Evolutionary conservation across 2,329 filamentous ascomycete species (phyloP).

Genomic region (Phialemoniopsis sp.): DNA sequence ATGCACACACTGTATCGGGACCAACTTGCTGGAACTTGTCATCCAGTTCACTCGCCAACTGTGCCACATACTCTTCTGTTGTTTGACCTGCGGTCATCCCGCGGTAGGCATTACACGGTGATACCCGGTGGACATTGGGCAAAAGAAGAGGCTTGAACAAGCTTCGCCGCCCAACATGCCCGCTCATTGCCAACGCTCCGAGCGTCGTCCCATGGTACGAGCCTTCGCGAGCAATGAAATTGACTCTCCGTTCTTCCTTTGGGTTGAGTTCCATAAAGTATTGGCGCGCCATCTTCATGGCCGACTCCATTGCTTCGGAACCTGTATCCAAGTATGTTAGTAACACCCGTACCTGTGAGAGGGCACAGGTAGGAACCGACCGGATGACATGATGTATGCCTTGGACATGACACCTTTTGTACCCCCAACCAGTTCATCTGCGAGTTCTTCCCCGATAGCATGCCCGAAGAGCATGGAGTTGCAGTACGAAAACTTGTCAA

Average conservation of each 20-base stretch:
- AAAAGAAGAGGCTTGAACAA: slow-evolving; percentile 47
- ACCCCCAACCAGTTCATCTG: slow-evolving; percentile 19
- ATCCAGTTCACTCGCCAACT: slow-evolving; percentile 51
- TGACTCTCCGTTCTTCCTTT: slow-evolving; percentile 36
- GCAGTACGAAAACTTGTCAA: slow-evolving; percentile 19
- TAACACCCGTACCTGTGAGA: no score
- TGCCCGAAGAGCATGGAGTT: slow-evolving; percentile 18
- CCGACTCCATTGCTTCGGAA: slow-evolving; percentile 54
- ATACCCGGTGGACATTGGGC: slow-evolving; percentile 43
- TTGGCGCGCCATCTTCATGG: slow-evolving; percentile 55
- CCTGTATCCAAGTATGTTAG: slow-evolving; percentile 32
- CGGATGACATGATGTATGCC: slow-evolving; percentile 12
- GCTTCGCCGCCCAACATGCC: slow-evolving; percentile 45
- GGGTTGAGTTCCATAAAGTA: slow-evolving; percentile 49
- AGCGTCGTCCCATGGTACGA: slow-evolving; percentile 60
- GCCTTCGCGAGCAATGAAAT: slow-evolving; percentile 52
- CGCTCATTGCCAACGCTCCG: slow-evolving; percentile 46
- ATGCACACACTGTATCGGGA: slow-evolving; percentile 50
- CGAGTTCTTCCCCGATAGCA: slow-evolving; percentile 37
- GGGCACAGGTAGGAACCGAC: slow-evolving; percentile 3
- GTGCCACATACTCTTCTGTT: slow-evolving; percentile 42
- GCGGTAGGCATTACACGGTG: slow-evolving; percentile 54
- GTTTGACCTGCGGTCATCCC: slow-evolving; percentile 37
- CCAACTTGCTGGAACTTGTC: slow-evolving; percentile 50
- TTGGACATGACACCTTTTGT: slow-evolving; percentile 9